These are phyloP conservation scores for Teratosphaeria zuluensis DNA, from an alignment of 2,329 filamentous ascomycete genomes.

Conservation along the genomic window DNA sequence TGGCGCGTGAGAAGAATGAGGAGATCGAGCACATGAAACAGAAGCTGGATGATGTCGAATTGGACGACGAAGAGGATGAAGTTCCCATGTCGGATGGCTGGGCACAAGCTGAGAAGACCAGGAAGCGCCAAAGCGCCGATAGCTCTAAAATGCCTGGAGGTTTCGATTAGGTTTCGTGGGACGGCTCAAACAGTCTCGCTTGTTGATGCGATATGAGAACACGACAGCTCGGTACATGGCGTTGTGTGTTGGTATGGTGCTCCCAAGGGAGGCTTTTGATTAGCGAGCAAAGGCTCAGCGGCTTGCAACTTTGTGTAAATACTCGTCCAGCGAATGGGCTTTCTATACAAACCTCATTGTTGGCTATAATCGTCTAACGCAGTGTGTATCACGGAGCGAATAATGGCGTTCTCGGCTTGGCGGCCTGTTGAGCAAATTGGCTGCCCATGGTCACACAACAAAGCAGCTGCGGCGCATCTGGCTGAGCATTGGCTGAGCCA, in stretches of 20 bases:
- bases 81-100: conserved; percentile 12
- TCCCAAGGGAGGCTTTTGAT: not conserved
- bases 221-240: not conserved
- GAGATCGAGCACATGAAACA: not conserved
- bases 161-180: conserved; percentile 16
- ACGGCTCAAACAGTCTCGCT: not conserved
- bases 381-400: not conserved
- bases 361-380: not conserved
- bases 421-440: not conserved
- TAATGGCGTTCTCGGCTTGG: not conserved
- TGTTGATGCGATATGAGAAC: not conserved
- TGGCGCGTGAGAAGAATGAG: not conserved
- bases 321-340: not conserved
- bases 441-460: not conserved
- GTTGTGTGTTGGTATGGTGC: not conserved
- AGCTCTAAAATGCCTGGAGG: conserved; percentile 23
- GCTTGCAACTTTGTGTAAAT: not conserved
- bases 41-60: conserved; percentile 7
- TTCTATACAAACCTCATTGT: not conserved
- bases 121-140: conserved; percentile 9
- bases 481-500: not conserved
- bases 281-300: not conserved
- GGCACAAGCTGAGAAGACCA: conserved; percentile 14
- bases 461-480: not conserved
- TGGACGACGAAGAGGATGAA: conserved; percentile 12